phyloP scores from a whole-genome alignment of 345 rosid genomes.

The Eucalyptus leucophloia region DNA sequence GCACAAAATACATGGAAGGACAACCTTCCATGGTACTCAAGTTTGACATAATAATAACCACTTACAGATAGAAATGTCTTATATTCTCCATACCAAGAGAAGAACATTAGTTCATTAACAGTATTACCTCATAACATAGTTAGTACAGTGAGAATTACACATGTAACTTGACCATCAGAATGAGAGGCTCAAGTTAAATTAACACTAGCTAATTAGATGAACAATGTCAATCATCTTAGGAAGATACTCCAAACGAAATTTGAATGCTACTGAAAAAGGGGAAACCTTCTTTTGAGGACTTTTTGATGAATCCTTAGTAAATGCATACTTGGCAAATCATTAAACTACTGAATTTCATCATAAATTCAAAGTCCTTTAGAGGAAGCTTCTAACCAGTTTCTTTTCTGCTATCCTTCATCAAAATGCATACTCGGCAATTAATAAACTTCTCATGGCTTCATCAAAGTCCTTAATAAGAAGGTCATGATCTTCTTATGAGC shows the following conservation, averaged over 20 bases:
- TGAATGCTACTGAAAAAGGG: background rate
- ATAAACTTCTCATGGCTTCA: background rate
- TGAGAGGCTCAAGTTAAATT: background rate
- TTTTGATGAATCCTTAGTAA: background rate
- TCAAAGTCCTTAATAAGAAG: background rate
- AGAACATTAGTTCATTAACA: background rate
- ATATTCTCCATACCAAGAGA: background rate
- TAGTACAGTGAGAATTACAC: background rate
- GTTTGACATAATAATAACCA: background rate
- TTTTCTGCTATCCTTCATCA: background rate
- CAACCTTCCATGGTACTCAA: background rate
- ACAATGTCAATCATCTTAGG: background rate
- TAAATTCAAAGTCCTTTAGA: background rate
- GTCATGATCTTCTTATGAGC: background rate
- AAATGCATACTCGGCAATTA: background rate
- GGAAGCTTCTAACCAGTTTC: background rate
- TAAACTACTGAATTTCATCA: background rate
- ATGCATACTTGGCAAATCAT: background rate
- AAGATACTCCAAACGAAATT: background rate
- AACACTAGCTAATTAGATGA: background rate
- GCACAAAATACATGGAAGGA: background rate
- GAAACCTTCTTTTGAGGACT: background rate
- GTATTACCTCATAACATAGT: background rate
- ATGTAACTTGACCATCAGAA: background rate
- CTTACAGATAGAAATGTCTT: background rate